phyloP scores from a whole-genome alignment of 1,284 basidiomycete genomes.

The Trametes pubescens region DNA sequence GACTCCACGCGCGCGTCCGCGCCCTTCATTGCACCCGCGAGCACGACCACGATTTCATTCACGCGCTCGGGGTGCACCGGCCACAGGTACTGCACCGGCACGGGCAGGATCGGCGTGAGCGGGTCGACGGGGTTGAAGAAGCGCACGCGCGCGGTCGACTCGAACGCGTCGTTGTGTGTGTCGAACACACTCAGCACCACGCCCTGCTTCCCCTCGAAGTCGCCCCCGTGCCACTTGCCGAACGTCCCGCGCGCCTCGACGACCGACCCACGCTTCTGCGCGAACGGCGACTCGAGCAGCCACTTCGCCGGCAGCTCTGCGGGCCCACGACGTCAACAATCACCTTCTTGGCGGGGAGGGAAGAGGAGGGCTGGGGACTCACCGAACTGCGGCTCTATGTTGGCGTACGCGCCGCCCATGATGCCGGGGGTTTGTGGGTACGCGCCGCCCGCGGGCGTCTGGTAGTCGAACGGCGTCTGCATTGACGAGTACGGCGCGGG shows the following conservation, averaged over 20 bases:
- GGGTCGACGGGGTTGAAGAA: constrained; percentile 39
- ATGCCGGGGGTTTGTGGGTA: constrained; percentile 50
- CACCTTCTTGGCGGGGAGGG: background rate
- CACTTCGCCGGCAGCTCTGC: constrained; percentile 46
- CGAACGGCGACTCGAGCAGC: constrained; percentile 55
- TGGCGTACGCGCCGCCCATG: constrained; percentile 49
- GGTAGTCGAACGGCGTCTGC: constrained; percentile 52
- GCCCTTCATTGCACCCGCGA: constrained; percentile 39
- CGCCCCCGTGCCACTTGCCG: constrained; percentile 59
- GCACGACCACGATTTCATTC: constrained; percentile 38
- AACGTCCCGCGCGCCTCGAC: constrained; percentile 57
- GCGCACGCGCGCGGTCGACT: constrained; percentile 42
- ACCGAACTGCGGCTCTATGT: constrained; percentile 25
- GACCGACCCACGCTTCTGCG: constrained; percentile 53
- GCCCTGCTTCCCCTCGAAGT: constrained; percentile 60
- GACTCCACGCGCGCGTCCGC: constrained; percentile 33
- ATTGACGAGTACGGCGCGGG: constrained; percentile 42
- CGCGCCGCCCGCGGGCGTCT: constrained; percentile 50
- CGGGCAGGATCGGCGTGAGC: constrained; percentile 32
- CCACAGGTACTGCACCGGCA: constrained; percentile 42
- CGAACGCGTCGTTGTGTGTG: constrained; percentile 42
- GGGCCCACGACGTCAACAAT: background rate
- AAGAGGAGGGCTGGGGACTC: constrained; percentile 4
- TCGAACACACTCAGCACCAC: constrained; percentile 49
- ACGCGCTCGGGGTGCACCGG: constrained; percentile 39